Evolutionary conservation across 164 flowering plant species (phyloP).

Genomic region (Pachysandra terminalis): DNA sequence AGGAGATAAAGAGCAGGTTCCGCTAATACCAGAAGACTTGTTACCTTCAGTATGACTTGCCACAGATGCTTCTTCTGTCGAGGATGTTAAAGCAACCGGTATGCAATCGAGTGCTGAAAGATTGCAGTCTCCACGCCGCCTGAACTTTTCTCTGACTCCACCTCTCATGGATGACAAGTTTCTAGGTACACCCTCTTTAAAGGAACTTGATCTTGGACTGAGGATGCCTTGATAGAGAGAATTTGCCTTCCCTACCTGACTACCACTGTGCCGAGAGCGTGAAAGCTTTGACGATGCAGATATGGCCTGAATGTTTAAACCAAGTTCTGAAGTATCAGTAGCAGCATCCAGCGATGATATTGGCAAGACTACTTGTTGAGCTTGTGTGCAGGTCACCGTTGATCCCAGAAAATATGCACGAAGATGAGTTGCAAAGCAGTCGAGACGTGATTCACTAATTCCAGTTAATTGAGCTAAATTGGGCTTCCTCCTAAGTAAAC

Average conservation of each 20-base stretch:
- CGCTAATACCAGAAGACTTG: slow-evolving; percentile 26
- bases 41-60: slow-evolving; percentile 27
- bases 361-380: slow-evolving; percentile 18
- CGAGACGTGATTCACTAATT: slow-evolving; percentile 75
- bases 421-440: slow-evolving; percentile 77
- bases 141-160: slow-evolving; percentile 48
- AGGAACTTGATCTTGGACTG: slow-evolving; percentile 63
- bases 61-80: slow-evolving; percentile 17
- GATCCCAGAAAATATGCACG: slow-evolving; percentile 69
- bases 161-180: slow-evolving; percentile 36
- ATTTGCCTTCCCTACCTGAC: slow-evolving; percentile 36
- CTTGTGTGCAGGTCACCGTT: slow-evolving; percentile 19
- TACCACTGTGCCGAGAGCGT: slow-evolving; percentile 28
- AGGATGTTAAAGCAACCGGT: slow-evolving; percentile 18
- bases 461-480: slow-evolving; percentile 83
- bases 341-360: slow-evolving; percentile 11
- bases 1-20: slow-evolving; percentile 10
- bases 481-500: slow-evolving; percentile 59
- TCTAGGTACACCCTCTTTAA: slow-evolving; percentile 53
- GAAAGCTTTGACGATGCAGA: slow-evolving; percentile 26
- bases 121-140: slow-evolving; percentile 41
- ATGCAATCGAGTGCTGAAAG: slow-evolving; percentile 28
- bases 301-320: slow-evolving; percentile 18
- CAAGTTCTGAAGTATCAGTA: slow-evolving; percentile 23
- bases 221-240: slow-evolving; percentile 55